These are phyloP conservation scores for Leccinellum rugosiceps DNA, from an alignment of 768 basidiomycete genomes.

Conservation along the genomic window DNA sequence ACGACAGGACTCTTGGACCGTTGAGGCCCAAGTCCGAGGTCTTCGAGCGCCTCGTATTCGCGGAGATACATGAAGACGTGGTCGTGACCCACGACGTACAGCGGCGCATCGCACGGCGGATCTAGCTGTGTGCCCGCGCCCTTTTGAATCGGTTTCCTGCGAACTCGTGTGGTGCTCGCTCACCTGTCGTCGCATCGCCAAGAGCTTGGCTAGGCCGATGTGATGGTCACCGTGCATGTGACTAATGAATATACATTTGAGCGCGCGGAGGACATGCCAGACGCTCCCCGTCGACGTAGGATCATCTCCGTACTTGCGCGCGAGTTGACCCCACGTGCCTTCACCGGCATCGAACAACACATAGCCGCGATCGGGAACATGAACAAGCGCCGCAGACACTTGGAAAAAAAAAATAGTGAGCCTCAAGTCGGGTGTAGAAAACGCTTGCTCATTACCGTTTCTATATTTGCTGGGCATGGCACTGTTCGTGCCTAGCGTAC, in stretches of 20 bases:
- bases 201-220: slow-evolving; percentile 70
- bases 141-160: slow-evolving; percentile 1
- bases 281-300: slow-evolving; percentile 36
- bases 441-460: slow-evolving; percentile 55
- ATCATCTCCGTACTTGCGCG: slow-evolving; percentile 66
- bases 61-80: slow-evolving; percentile 61
- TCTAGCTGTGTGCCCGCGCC: slow-evolving; percentile 45
- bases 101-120: slow-evolving; percentile 55
- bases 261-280: slow-evolving; percentile 59
- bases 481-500: slow-evolving; percentile 87
- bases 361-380: slow-evolving; percentile 67
- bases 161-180: slow-evolving; percentile 35
- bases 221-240: slow-evolving; percentile 96
- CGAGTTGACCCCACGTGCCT: slow-evolving; percentile 88
- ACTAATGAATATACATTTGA: slow-evolving; percentile 81
- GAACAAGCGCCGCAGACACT: slow-evolving; percentile 78
- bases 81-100: slow-evolving; percentile 68
- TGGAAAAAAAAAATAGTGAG: neutral
- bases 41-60: slow-evolving; percentile 70
- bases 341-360: slow-evolving; percentile 90
- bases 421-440: neutral
- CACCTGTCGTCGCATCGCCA: slow-evolving; percentile 70
- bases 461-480: slow-evolving; percentile 82
- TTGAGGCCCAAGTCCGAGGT: slow-evolving; percentile 57
- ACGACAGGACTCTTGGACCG: slow-evolving; percentile 48